phyloP scores from a whole-genome alignment of 805 yeast species.

The Nakazawaea holstii region DNA sequence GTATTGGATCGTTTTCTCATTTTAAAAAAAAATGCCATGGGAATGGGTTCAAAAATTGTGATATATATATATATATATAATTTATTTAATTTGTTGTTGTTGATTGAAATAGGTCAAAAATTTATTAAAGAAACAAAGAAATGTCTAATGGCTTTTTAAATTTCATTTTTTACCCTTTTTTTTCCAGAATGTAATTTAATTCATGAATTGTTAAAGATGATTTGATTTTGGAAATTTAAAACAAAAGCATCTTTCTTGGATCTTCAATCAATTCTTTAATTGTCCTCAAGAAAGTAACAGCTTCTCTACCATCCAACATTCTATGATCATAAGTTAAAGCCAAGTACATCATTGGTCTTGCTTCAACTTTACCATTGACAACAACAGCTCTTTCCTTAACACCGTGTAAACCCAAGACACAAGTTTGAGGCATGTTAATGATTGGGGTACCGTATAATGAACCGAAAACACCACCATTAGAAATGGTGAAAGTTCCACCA shows the following conservation, averaged over 20 bases:
- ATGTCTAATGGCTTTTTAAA: neutral
- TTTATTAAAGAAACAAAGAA: no score
- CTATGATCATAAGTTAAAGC: conserved; percentile 98
- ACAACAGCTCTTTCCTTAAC: conserved; percentile 96
- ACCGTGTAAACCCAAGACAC: conserved; percentile 96
- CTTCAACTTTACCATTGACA: conserved; percentile 90
- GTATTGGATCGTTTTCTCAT: no score
- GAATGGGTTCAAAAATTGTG: no score
- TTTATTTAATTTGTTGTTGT: no score
- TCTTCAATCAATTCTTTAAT: conserved; percentile 97
- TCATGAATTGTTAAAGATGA: neutral
- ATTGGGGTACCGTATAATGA: conserved; percentile 97
- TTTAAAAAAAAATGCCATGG: no score
- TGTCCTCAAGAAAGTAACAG: conserved; percentile 92
- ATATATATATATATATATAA: no score
- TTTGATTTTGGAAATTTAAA: no score
- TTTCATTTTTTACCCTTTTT: no score
- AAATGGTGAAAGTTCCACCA: conserved; percentile 98
- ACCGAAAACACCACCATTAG: conserved; percentile 99
- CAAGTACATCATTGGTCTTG: conserved; percentile 99
- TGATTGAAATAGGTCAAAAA: no score
- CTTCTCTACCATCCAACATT: conserved; percentile 97
- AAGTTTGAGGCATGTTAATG: conserved; percentile 97
- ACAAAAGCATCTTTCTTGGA: conserved; percentile 93
- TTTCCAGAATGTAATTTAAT: no score